Evolutionary conservation across 257 asterid species (phyloP).

Genomic region (Fraxinus anomala): DNA sequence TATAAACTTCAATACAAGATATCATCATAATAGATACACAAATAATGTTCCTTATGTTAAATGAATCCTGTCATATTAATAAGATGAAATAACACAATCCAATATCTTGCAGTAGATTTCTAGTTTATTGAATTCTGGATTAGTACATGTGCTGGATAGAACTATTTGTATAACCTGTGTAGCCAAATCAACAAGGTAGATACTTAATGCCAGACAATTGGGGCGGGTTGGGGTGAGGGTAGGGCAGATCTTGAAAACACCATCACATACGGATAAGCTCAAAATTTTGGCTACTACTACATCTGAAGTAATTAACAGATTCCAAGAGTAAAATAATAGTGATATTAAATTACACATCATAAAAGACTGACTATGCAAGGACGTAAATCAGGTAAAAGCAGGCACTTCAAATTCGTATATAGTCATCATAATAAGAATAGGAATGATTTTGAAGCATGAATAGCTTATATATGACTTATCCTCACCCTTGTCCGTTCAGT

Average conservation of each 20-base stretch:
- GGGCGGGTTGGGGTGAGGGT: neutral
- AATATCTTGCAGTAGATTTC: neutral
- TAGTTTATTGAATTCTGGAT: too few relatives aligned
- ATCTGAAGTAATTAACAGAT: neutral
- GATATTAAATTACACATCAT: neutral
- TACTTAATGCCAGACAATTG: neutral
- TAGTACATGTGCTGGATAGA: neutral
- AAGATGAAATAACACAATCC: neutral
- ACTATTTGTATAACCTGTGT: too few relatives aligned
- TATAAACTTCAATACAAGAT: neutral
- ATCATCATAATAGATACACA: too few relatives aligned
- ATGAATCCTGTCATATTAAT: neutral
- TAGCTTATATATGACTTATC: constrained; percentile 10
- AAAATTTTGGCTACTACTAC: neutral
- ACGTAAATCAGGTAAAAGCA: neutral
- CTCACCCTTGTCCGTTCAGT: constrained; percentile 34
- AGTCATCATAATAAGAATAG: neutral
- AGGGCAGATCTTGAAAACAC: neutral
- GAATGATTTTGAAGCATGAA: neutral
- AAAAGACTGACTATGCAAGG: neutral
- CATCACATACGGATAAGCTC: neutral
- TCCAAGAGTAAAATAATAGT: neutral
- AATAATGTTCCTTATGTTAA: neutral
- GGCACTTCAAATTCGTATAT: neutral
- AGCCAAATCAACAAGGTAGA: neutral